phyloP scores from a whole-genome alignment of 306 rosid species.

The Ammopiptanthus mongolicus region DNA sequence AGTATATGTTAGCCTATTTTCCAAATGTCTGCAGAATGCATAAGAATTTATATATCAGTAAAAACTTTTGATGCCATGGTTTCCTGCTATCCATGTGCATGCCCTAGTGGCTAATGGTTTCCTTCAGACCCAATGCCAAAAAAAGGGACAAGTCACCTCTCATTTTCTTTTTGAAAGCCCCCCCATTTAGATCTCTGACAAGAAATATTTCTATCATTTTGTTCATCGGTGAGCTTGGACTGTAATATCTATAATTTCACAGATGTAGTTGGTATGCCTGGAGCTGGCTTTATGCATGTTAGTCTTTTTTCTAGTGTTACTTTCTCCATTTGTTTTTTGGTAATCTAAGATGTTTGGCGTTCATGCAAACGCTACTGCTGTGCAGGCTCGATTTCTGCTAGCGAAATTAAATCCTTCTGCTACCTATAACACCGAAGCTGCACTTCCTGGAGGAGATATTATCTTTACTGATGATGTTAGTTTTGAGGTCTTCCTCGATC shows the following conservation, averaged over 20 bases:
- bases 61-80: background rate
- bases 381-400: slow-evolving; percentile 89
- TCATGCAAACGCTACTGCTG: background rate
- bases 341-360: background rate
- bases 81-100: background rate
- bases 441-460: slow-evolving; percentile 80
- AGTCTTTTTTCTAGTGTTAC: background rate
- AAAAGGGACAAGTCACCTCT: background rate
- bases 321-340: background rate
- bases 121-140: background rate
- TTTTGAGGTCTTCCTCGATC: slow-evolving; percentile 94
- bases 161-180: background rate
- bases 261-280: background rate
- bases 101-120: background rate
- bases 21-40: background rate
- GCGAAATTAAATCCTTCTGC: slow-evolving; percentile 93
- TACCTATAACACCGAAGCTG: slow-evolving; percentile 67
- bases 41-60: background rate
- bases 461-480: slow-evolving; percentile 92
- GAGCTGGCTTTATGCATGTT: background rate
- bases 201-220: background rate
- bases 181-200: background rate
- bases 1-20: too few relatives aligned
- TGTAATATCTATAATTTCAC: background rate
- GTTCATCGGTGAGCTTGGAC: background rate